phyloP scores from a whole-genome alignment of 1,284 basidiomycete genomes.

The Cerioporus squamosus region DNA sequence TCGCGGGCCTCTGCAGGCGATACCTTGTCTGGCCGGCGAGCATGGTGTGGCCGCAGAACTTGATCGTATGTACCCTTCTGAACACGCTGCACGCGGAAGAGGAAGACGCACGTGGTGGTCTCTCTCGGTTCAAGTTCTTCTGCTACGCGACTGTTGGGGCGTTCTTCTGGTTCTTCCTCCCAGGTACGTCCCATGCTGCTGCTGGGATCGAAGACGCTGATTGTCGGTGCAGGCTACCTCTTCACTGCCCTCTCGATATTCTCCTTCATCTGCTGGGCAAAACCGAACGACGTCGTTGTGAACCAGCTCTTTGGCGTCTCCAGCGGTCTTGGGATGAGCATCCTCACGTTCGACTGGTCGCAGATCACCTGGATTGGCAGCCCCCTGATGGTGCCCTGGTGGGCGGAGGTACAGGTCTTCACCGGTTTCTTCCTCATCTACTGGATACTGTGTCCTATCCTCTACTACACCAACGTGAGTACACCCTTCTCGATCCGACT shows the following conservation, averaged over 20 bases:
- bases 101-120: slow-evolving; percentile 69
- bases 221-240: slow-evolving; percentile 67
- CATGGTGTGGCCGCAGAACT: slow-evolving; percentile 98
- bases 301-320: slow-evolving; percentile 92
- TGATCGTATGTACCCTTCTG: slow-evolving; percentile 89
- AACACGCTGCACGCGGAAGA: slow-evolving; percentile 98
- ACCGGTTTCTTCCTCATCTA: slow-evolving; percentile 88
- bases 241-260: slow-evolving; percentile 88
- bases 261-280: slow-evolving; percentile 94
- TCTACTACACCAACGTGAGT: slow-evolving; percentile 92
- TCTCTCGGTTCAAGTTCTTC: slow-evolving; percentile 84
- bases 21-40: slow-evolving; percentile 94
- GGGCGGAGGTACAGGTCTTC: slow-evolving; percentile 93
- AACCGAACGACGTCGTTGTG: slow-evolving; percentile 79
- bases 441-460: slow-evolving; percentile 86
- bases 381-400: slow-evolving; percentile 95
- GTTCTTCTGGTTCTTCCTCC: slow-evolving; percentile 87
- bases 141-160: slow-evolving; percentile 62
- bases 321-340: slow-evolving; percentile 86
- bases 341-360: slow-evolving; percentile 96
- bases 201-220: neutral
- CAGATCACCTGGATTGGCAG: slow-evolving; percentile 91
- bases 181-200: slow-evolving; percentile 52
- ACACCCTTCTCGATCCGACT: neutral
- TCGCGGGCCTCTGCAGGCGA: slow-evolving; percentile 87